These are phyloP conservation scores for Lodderomyces metapsilosis DNA, from an alignment of 1,139 yeast species.

Conservation along the genomic window DNA sequence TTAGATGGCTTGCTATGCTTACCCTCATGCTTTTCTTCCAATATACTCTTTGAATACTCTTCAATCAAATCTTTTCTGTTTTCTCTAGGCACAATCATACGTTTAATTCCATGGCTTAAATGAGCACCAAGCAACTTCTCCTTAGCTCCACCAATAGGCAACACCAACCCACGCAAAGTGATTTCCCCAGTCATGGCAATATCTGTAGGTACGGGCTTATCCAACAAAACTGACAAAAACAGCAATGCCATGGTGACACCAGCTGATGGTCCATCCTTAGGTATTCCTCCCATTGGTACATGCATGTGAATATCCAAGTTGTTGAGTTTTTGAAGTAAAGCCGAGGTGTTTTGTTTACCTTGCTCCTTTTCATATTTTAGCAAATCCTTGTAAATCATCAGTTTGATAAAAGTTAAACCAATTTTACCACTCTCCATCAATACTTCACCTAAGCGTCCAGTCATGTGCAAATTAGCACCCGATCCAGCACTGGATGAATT, in stretches of 20 bases:
- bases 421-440: slow-evolving; percentile 80
- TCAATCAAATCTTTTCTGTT: slow-evolving; percentile 73
- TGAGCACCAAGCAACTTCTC: slow-evolving; percentile 88
- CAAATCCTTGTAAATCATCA: slow-evolving; percentile 44
- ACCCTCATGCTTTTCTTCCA: slow-evolving; percentile 1
- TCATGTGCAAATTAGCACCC: slow-evolving; percentile 54
- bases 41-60: slow-evolving; percentile 36
- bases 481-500: slow-evolving; percentile 16
- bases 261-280: slow-evolving; percentile 93
- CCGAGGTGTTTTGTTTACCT: not conserved
- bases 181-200: slow-evolving; percentile 95
- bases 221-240: slow-evolving; percentile 67
- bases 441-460: slow-evolving; percentile 84
- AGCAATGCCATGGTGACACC: slow-evolving; percentile 89
- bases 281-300: slow-evolving; percentile 86
- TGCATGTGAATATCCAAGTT: slow-evolving; percentile 73
- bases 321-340: slow-evolving; percentile 42
- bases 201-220: slow-evolving; percentile 62
- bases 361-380: slow-evolving; percentile 24
- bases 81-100: slow-evolving; percentile 66
- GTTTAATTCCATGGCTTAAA: slow-evolving; percentile 52
- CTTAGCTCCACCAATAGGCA: slow-evolving; percentile 88
- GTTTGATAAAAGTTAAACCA: slow-evolving; percentile 71
- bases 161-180: slow-evolving; percentile 78
- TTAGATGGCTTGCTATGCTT: too few relatives aligned